phyloP scores from a whole-genome alignment of 805 yeast genomes.

The Cyberlindnera japonica region DNA sequence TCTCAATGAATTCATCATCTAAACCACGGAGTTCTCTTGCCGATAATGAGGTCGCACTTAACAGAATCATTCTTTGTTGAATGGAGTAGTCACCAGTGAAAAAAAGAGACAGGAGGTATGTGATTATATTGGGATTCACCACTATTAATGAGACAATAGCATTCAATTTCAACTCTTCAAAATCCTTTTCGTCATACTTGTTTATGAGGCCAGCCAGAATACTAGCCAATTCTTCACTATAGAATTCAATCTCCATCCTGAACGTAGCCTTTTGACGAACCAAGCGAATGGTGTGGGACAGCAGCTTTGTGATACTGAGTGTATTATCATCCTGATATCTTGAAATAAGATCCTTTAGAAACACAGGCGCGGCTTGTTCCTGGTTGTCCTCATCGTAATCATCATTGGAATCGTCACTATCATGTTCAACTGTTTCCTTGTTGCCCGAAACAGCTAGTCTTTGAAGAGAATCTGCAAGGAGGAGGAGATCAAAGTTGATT shows the following conservation, averaged over 20 bases:
- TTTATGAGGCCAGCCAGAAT: constrained; percentile 53
- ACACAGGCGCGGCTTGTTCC: constrained; percentile 54
- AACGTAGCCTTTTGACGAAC: constrained; percentile 60
- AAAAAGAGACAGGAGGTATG: constrained; percentile 40
- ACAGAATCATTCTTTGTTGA: constrained; percentile 66
- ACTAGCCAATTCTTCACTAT: constrained; percentile 51
- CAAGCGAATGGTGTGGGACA: constrained; percentile 49
- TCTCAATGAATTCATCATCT: constrained; percentile 46
- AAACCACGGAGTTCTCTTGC: constrained; percentile 70
- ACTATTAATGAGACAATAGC: constrained; percentile 63
- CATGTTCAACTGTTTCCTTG: constrained; percentile 17
- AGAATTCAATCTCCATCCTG: constrained; percentile 57
- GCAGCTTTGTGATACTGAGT: constrained; percentile 37
- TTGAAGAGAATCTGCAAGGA: constrained; percentile 13
- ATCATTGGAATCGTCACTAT: constrained; percentile 28
- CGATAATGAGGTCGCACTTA: constrained; percentile 65
- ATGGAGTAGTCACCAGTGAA: constrained; percentile 75
- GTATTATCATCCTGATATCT: constrained; percentile 47
- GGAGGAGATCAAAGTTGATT: constrained; percentile 17
- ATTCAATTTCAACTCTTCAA: constrained; percentile 63
- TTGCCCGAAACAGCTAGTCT: constrained; percentile 10
- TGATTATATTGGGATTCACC: constrained; percentile 45
- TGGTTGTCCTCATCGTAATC: constrained; percentile 32
- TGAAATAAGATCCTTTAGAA: constrained; percentile 64
- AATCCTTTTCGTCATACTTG: constrained; percentile 50